Percentiles rank a stretch among this genome's conserved stretches.
phyloP scores from a whole-genome alignment of 768 basidiomycete genomes.

The Clitopilus passeckerianus region DNA sequence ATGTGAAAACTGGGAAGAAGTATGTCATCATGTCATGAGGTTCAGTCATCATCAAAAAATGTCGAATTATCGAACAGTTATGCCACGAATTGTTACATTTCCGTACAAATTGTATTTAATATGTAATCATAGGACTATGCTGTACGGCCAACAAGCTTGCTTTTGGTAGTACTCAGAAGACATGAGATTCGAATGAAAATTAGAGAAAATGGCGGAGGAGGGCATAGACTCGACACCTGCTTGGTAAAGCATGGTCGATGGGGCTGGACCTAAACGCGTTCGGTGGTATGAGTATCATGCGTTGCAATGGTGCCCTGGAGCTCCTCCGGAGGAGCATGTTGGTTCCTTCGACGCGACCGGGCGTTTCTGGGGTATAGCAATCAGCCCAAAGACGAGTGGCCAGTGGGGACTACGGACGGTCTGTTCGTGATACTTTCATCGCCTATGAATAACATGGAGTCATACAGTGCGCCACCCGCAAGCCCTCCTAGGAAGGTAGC shows the following conservation, averaged over 20 bases:
- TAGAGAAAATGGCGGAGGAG: too few species aligned
- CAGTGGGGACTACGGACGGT: conserved; percentile 28
- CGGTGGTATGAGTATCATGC: not conserved
- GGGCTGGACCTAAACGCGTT: not conserved
- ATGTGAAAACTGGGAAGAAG: not conserved
- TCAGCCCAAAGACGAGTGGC: not conserved
- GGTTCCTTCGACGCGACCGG: not conserved
- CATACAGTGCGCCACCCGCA: conserved; percentile 51
- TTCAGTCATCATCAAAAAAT: not conserved
- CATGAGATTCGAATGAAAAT: too few species aligned
- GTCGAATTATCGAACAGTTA: not conserved
- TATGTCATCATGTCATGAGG: not conserved
- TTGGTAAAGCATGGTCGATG: too few species aligned
- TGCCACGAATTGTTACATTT: not conserved
- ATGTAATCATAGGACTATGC: too few species aligned
- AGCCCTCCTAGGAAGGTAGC: conserved; percentile 58
- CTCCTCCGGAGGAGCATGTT: not conserved
- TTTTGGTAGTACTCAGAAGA: too few species aligned
- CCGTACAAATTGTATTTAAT: too few species aligned
- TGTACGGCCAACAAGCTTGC: too few species aligned
- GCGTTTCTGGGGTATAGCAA: not conserved
- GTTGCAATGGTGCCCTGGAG: not conserved
- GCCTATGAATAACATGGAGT: conserved; percentile 52
- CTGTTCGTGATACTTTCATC: conserved; percentile 48
- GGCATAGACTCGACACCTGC: too few species aligned